Percentiles rank a stretch among this genome's conserved stretches.
These are phyloP conservation scores for Tolypocladium endophyticum DNA, from an alignment of 2,329 filamentous ascomycete species.

Conservation along the genomic window DNA sequence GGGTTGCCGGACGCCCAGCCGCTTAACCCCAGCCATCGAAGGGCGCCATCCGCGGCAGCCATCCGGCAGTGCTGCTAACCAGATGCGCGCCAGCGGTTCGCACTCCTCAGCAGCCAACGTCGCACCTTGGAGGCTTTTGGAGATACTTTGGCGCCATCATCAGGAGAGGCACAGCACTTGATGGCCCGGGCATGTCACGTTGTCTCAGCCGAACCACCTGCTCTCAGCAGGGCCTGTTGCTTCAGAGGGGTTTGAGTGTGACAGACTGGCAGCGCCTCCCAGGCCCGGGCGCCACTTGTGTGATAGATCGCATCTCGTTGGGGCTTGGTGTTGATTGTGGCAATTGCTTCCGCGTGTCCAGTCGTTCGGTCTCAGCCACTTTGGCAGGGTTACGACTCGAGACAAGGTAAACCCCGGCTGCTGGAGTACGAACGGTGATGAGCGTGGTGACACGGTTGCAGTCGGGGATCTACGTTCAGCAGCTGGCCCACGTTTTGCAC, in stretches of 20 bases:
- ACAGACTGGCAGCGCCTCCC: neutral
- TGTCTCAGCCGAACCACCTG: neutral
- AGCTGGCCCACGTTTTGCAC: neutral
- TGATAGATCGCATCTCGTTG: neutral
- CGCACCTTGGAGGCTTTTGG: neutral
- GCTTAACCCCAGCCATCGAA: neutral
- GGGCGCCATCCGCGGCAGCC: neutral
- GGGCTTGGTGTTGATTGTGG: neutral
- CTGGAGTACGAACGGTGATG: neutral
- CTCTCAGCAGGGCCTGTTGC: neutral
- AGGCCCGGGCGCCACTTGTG: neutral
- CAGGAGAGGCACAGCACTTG: neutral
- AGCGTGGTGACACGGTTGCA: neutral
- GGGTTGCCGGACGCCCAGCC: neutral
- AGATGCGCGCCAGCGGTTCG: neutral
- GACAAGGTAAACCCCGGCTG: no score
- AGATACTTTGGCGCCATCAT: neutral
- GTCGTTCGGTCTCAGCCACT: neutral
- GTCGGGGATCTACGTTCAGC: neutral
- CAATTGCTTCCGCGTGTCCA: neutral
- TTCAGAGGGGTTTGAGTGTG: neutral
- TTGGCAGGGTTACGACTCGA: neutral
- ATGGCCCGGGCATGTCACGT: neutral
- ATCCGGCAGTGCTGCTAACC: neutral
- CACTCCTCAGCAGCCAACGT: neutral